Conservation (phyloP, 768 basidiomycete species). For the Pleurotus tuber-regium region DNA sequence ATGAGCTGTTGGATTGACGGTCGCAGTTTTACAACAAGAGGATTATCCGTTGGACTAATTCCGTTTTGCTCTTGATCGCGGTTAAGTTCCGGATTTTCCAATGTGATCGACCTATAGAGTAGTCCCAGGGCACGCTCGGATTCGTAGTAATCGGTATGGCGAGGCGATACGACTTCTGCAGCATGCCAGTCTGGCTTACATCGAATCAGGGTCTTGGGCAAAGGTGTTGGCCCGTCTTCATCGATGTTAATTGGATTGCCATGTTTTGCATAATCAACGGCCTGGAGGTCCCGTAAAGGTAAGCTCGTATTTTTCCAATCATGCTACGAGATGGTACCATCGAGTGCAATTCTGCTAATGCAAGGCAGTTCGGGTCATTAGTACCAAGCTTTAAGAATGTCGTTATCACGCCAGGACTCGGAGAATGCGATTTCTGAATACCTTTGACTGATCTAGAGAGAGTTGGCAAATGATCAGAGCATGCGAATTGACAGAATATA, state of each 20-base stretch:
- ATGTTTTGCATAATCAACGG: slow-evolving; percentile 81
- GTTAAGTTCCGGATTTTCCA: slow-evolving; percentile 34
- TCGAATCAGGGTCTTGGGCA: slow-evolving; percentile 57
- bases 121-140: slow-evolving; percentile 70
- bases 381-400: slow-evolving; percentile 51
- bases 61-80: slow-evolving; percentile 20
- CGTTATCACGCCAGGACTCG: neutral
- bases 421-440: slow-evolving; percentile 20
- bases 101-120: slow-evolving; percentile 60
- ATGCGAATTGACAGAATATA: neutral
- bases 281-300: slow-evolving; percentile 32
- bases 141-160: slow-evolving; percentile 64
- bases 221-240: slow-evolving; percentile 17
- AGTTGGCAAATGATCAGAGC: neutral
- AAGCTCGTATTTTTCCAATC: too few species aligned
- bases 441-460: slow-evolving; percentile 68
- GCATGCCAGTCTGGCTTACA: slow-evolving; percentile 82
- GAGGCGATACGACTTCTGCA: slow-evolving; percentile 51
- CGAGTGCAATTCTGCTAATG: slow-evolving; percentile 46
- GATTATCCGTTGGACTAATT: slow-evolving; percentile 31
- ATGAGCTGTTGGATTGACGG: slow-evolving; percentile 28
- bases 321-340: too few species aligned
- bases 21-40: slow-evolving; percentile 21
- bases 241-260: slow-evolving; percentile 62
- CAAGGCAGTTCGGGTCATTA: slow-evolving; percentile 51